A percentile compares a stretch with the other conserved stretches of the same genome.
These are phyloP conservation scores for Metahyphopichia silvanorum DNA, from an alignment of 805 yeast species.

Conservation along the genomic window DNA sequence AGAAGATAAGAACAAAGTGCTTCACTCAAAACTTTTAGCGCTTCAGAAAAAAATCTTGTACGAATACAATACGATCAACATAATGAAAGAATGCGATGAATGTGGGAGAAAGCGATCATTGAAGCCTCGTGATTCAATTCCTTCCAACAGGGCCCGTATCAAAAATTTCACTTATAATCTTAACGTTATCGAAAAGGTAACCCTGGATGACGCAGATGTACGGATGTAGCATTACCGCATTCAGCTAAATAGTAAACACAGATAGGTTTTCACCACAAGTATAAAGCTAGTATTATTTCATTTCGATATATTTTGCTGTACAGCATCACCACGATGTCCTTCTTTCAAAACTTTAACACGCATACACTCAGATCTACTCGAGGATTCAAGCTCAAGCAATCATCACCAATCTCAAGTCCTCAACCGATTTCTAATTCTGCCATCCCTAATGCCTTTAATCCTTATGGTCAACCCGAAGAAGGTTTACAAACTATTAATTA, in stretches of 20 bases:
- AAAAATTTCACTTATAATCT: not conserved
- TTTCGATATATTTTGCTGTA: not conserved
- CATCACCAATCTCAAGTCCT: constrained; percentile 38
- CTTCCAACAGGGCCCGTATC: not conserved
- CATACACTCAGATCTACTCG: constrained; percentile 40
- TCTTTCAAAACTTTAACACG: constrained; percentile 43
- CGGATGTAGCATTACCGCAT: constrained; percentile 56
- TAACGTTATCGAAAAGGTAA: constrained; percentile 49
- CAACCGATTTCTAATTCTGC: constrained; percentile 33
- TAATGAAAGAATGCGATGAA: constrained; percentile 1
- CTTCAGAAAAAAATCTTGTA: constrained; percentile 11
- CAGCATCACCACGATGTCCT: constrained; percentile 45
- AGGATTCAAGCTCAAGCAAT: constrained; percentile 40
- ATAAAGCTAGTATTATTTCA: too few species aligned
- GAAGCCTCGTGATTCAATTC: not conserved
- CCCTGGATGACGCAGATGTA: constrained; percentile 73
- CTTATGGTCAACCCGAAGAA: constrained; percentile 5
- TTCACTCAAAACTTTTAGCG: constrained; percentile 6
- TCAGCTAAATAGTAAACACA: constrained; percentile 1
- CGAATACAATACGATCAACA: constrained; percentile 17
- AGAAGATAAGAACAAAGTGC: not conserved
- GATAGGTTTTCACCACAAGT: constrained; percentile 17
- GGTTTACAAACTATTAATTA: constrained; percentile 32
- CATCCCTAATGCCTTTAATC: constrained; percentile 22
- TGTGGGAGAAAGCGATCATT: not conserved